Conservation (phyloP, 208 protist species). For the Leishmania amazonensis region DNA sequence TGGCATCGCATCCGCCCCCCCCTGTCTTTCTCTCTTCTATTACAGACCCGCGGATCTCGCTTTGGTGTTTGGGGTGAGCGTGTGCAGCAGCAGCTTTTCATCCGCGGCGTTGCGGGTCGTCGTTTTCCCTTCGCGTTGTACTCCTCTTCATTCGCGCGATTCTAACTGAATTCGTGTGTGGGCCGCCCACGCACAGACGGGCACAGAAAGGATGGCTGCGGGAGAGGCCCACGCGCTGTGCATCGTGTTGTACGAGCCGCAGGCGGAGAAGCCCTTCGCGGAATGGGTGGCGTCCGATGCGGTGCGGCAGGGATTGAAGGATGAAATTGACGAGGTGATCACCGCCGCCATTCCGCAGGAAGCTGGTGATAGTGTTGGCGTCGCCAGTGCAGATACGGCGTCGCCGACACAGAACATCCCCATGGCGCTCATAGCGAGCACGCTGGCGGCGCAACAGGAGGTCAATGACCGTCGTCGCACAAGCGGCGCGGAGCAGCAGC, state of each 20-base stretch:
- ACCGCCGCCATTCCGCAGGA: slow-evolving; percentile 7
- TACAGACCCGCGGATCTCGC: not conserved
- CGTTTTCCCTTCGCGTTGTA: too few relatives aligned
- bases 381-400: not conserved
- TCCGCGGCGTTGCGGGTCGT: not conserved
- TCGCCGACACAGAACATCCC: slow-evolving; percentile 6
- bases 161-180: not conserved
- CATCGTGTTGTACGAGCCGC: slow-evolving; percentile 43
- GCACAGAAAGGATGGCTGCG: not conserved
- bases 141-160: not conserved
- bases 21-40: not conserved
- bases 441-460: slow-evolving; percentile 2
- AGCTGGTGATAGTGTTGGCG: not conserved
- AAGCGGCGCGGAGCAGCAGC: not conserved
- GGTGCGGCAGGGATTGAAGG: slow-evolving; percentile 14
- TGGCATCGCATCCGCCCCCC: not conserved
- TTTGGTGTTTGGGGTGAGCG: not conserved
- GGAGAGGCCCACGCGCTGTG: slow-evolving; percentile 22
- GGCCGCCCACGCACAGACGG: not conserved
- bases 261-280: slow-evolving; percentile 32
- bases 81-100: not conserved
- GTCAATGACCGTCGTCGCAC: not conserved
- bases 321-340: slow-evolving; percentile 25
- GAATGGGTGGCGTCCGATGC: slow-evolving; percentile 35
- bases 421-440: slow-evolving; percentile 8